Percentiles rank a stretch among this genome's conserved stretches.
Conservation (phyloP, 306 rosid species). For the Cucumis cinereus region DNA sequence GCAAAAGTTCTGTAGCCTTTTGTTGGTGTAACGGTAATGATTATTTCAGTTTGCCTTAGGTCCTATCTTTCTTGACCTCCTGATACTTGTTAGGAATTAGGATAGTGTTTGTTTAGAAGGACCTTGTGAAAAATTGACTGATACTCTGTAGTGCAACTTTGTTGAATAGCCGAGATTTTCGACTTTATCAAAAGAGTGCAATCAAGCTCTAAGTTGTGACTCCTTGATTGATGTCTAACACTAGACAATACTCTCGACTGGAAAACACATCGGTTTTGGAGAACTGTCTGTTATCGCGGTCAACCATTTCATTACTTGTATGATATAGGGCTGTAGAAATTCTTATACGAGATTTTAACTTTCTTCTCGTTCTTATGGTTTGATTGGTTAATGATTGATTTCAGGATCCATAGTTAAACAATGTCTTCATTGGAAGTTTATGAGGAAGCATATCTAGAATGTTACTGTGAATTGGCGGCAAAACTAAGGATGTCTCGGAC, state of each 20-base stretch:
- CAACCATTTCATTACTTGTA: background rate
- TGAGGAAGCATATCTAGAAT: slow-evolving; percentile 5
- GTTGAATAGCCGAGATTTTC: background rate
- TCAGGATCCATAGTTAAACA: background rate
- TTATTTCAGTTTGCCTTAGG: background rate
- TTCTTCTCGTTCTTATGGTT: background rate
- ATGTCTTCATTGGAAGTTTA: background rate
- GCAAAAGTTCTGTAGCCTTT: background rate
- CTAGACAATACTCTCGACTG: background rate
- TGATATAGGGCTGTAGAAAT: background rate
- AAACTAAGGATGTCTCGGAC: slow-evolving; percentile 1
- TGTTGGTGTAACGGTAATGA: background rate
- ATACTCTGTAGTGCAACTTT: background rate
- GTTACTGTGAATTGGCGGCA: slow-evolving; percentile 9
- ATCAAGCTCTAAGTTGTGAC: background rate
- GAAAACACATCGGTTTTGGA: background rate
- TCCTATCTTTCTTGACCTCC: background rate
- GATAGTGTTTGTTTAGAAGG: background rate
- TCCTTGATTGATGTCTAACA: background rate
- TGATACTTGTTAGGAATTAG: background rate
- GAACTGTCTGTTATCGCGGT: background rate
- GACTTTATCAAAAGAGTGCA: background rate
- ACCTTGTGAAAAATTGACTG: background rate
- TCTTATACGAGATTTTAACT: background rate
- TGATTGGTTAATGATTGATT: background rate